Percentiles rank a stretch among this genome's conserved stretches.
Conservation (phyloP, 2,329 filamentous ascomycete species). For the Lecanicillium sp. region DNA sequence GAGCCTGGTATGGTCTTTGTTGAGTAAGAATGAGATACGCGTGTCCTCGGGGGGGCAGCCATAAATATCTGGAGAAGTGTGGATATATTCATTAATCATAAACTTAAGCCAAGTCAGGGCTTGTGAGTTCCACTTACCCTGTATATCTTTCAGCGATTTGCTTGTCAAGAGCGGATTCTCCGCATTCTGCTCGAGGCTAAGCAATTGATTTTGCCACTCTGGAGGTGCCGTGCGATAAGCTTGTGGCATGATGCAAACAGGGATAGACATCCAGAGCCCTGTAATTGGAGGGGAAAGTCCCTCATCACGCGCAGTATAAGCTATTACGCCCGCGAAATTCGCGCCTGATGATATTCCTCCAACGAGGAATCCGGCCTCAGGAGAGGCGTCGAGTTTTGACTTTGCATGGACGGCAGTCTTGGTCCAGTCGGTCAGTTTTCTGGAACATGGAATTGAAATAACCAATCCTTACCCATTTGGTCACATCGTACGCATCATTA, state of each 20-base stretch:
- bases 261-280: background rate
- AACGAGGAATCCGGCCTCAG: background rate
- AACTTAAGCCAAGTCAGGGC: too few species aligned
- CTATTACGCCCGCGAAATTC: background rate
- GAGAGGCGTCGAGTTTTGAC: too few species aligned
- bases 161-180: background rate
- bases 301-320: background rate
- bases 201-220: background rate
- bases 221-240: background rate
- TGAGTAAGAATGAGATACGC: background rate
- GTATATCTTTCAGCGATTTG: too few species aligned
- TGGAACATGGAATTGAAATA: too few species aligned
- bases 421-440: too few species aligned
- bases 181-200: background rate
- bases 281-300: background rate
- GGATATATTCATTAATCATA: background rate
- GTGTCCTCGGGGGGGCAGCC: background rate
- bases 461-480: too few species aligned
- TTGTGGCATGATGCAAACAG: background rate
- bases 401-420: too few species aligned
- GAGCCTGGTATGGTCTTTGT: background rate
- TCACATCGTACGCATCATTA: background rate
- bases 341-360: background rate
- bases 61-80: background rate
- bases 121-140: too few species aligned